phyloP scores from a whole-genome alignment of 2,329 filamentous ascomycete species.

The Parastagonospora avenae region DNA sequence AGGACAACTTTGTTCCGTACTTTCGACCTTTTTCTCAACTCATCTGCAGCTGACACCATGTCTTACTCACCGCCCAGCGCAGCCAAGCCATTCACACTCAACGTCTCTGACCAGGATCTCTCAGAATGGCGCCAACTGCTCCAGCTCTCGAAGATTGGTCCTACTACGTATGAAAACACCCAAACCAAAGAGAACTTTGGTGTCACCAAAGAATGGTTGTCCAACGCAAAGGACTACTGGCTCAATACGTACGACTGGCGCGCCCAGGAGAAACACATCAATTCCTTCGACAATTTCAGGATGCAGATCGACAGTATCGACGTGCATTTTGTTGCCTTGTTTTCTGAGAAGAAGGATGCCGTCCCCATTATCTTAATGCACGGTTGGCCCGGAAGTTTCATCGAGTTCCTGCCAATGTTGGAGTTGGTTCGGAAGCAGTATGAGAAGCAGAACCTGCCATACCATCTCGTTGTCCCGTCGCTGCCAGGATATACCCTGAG shows the following conservation, averaged over 20 bases:
- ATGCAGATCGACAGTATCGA: conserved; percentile 51
- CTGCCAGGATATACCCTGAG: conserved; percentile 63
- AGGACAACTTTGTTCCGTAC: too few species aligned
- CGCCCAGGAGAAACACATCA: conserved; percentile 51
- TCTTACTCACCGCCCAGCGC: conserved; percentile 38
- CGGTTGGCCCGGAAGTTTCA: conserved; percentile 62
- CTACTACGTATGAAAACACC: conserved; percentile 31
- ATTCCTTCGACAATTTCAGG: conserved; percentile 59
- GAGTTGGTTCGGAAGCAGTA: conserved; percentile 55
- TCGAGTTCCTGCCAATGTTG: conserved; percentile 63
- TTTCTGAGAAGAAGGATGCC: conserved; percentile 59
- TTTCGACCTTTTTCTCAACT: neutral
- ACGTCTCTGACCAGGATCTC: conserved; percentile 38
- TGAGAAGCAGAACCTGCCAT: conserved; percentile 57
- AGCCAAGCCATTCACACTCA: conserved; percentile 40
- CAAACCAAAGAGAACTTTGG: conserved; percentile 32
- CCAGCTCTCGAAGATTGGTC: conserved; percentile 39
- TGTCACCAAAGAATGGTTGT: conserved; percentile 42
- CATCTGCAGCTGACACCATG: conserved; percentile 19
- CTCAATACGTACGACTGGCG: conserved; percentile 47
- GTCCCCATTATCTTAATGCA: conserved; percentile 61
- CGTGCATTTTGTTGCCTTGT: conserved; percentile 62
- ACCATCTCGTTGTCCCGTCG: conserved; percentile 63
- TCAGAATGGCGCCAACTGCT: conserved; percentile 46
- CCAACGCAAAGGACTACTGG: conserved; percentile 45